A percentile compares a stretch with the other conserved stretches of the same genome.
Evolutionary conservation across 2,329 filamentous ascomycete species (phyloP).

Genomic region (Sclerotinia glacialis): DNA sequence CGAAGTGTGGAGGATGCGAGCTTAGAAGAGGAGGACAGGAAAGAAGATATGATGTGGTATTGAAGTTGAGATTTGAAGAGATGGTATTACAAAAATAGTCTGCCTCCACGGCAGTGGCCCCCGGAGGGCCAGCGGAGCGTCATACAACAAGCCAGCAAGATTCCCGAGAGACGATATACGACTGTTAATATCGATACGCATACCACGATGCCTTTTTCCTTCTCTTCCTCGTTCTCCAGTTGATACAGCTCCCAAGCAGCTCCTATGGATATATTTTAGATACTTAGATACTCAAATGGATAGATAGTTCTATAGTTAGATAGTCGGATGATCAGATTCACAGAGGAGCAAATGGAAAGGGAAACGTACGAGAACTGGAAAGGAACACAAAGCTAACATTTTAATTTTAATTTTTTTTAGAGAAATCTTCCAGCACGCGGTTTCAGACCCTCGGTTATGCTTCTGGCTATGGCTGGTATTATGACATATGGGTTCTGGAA

Average conservation of each 20-base stretch:
- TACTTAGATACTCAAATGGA: neutral
- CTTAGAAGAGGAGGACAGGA: neutral
- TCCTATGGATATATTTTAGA: neutral
- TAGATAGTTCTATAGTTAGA: neutral
- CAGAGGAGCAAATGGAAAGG: neutral
- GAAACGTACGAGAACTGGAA: neutral
- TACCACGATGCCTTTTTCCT: constrained; percentile 25
- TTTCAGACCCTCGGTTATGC: constrained; percentile 78
- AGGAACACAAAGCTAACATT: neutral
- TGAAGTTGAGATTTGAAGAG: neutral
- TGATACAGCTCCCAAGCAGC: neutral
- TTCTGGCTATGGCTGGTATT: constrained; percentile 71
- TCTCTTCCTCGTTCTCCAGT: neutral
- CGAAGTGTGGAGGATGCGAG: neutral
- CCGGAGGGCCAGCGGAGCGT: neutral
- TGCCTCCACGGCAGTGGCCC: neutral
- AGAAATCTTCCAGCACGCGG: constrained; percentile 90
- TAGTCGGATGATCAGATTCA: neutral
- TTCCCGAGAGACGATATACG: neutral
- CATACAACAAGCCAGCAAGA: neutral
- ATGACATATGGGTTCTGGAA: constrained; percentile 93
- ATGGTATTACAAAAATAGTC: neutral
- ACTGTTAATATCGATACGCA: neutral
- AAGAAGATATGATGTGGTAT: neutral
- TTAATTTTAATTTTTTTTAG: constrained; percentile 44